Conservation (phyloP, 805 yeast genomes). For the Grigorovia jiainica region DNA sequence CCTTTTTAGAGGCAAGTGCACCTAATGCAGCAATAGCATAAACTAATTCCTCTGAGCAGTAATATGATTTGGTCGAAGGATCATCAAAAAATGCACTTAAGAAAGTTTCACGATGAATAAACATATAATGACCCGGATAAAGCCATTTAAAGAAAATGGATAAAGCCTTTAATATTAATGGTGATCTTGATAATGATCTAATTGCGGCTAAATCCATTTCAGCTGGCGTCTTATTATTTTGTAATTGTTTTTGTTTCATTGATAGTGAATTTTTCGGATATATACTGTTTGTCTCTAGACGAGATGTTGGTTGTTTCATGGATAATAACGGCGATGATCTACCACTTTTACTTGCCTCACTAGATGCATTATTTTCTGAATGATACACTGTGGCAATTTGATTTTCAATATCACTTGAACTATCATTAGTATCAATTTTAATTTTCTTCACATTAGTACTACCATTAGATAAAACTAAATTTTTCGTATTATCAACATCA, state of each 20-base stretch:
- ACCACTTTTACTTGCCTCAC: background rate
- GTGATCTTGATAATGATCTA: conserved; percentile 15
- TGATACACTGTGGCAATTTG: background rate
- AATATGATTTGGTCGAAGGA: conserved; percentile 26
- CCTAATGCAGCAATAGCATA: conserved; percentile 49
- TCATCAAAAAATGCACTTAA: conserved; percentile 44
- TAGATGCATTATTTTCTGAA: background rate
- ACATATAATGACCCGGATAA: conserved; percentile 52
- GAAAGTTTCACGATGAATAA: conserved; percentile 50
- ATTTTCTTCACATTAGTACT: background rate
- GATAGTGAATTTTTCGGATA: conserved; percentile 23
- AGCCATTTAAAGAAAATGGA: conserved; percentile 43
- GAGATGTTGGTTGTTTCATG: background rate
- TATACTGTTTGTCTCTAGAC: conserved; percentile 15
- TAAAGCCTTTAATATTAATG: conserved; percentile 18
- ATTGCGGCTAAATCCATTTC: background rate
- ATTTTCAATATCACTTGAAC: background rate
- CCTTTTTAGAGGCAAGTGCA: conserved; percentile 33
- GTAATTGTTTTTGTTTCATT: conserved; percentile 8
- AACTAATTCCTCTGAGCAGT: conserved; percentile 44
- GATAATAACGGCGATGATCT: background rate
- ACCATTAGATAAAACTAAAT: no score
- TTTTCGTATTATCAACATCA: background rate
- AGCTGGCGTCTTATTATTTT: background rate
- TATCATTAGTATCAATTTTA: background rate